These are phyloP conservation scores for Elsinoe australis DNA, from an alignment of 2,329 filamentous ascomycete genomes.

Conservation along the genomic window DNA sequence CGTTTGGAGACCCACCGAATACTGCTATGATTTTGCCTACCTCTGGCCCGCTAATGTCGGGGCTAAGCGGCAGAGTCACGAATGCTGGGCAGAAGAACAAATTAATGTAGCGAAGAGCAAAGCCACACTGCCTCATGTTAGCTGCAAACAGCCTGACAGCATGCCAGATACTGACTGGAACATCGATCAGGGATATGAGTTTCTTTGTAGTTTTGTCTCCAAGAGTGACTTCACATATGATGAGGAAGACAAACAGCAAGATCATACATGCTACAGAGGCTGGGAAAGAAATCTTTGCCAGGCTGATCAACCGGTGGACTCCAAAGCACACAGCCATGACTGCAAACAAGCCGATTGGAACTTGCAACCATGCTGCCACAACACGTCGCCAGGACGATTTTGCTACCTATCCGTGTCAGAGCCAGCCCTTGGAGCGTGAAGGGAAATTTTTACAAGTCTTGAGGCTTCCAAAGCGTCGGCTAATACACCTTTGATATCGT, in stretches of 20 bases:
- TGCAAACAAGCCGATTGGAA: conserved; percentile 39
- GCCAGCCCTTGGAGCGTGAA: no score
- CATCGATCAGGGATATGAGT: conserved; percentile 45
- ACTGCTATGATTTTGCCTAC: conserved; percentile 54
- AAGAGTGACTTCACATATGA: conserved; percentile 41
- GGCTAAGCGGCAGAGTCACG: conserved; percentile 51
- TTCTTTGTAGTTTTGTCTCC: conserved; percentile 44
- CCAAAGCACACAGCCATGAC: conserved; percentile 38
- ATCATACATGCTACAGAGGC: conserved; percentile 54
- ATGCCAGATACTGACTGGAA: conserved; percentile 38
- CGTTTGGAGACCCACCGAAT: no score
- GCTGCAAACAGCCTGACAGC: conserved; percentile 19
- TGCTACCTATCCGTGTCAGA: conserved; percentile 30
- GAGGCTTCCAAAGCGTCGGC: no score
- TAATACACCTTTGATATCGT: no score
- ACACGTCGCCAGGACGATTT: conserved; percentile 24
- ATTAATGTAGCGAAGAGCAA: conserved; percentile 52
- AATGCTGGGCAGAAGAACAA: conserved; percentile 54
- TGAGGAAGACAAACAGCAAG: conserved; percentile 45
- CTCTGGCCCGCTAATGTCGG: conserved; percentile 46
- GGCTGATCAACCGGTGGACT: conserved; percentile 35
- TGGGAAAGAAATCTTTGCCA: conserved; percentile 49
- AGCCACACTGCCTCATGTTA: conserved; percentile 42
- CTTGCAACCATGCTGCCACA: conserved; percentile 42
- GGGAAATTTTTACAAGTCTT: not conserved